Percentiles rank a stretch among this genome's conserved stretches.
Conservation (phyloP, 2,329 filamentous ascomycete species). For the Diaporthe ampelina region DNA sequence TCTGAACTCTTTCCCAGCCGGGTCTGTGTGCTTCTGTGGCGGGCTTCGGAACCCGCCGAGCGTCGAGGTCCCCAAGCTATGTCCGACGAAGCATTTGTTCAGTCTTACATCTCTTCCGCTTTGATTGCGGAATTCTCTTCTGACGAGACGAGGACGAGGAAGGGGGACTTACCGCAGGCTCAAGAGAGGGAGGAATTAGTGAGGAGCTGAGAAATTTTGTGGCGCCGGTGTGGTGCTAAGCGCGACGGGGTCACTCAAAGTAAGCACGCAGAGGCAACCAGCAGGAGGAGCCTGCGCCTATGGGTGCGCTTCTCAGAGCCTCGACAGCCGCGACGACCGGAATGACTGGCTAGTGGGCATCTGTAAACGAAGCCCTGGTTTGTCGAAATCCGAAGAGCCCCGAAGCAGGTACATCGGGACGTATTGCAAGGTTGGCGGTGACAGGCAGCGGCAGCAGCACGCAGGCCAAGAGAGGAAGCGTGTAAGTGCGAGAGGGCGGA, state of each 20-base stretch:
- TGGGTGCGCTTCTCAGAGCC: not conserved
- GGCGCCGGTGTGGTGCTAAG: conserved; percentile 10
- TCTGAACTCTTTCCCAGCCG: not conserved
- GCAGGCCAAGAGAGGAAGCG: not conserved
- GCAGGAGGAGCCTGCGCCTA: conserved; percentile 5
- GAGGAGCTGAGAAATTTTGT: not conserved
- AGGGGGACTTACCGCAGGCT: not conserved
- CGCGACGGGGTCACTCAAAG: conserved; percentile 9
- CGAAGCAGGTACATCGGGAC: not conserved
- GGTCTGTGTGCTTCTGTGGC: conserved; percentile 15
- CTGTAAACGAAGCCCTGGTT: not conserved
- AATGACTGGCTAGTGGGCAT: not conserved
- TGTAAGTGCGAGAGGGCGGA: not conserved
- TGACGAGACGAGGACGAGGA: not conserved
- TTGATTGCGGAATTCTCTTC: conserved; percentile 4
- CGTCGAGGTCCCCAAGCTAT: conserved; percentile 5
- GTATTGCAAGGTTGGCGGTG: not conserved
- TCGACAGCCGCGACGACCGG: conserved; percentile 29
- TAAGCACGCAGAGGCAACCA: not conserved
- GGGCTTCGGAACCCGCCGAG: conserved; percentile 34
- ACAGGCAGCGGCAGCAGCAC: not conserved
- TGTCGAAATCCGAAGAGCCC: not conserved
- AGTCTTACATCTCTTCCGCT: conserved; percentile 4
- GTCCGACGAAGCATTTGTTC: conserved; percentile 21
- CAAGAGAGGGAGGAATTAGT: not conserved